Evolutionary conservation across 331 rosid genomes (phyloP).

Genomic region (Telfairia occidentalis): DNA sequence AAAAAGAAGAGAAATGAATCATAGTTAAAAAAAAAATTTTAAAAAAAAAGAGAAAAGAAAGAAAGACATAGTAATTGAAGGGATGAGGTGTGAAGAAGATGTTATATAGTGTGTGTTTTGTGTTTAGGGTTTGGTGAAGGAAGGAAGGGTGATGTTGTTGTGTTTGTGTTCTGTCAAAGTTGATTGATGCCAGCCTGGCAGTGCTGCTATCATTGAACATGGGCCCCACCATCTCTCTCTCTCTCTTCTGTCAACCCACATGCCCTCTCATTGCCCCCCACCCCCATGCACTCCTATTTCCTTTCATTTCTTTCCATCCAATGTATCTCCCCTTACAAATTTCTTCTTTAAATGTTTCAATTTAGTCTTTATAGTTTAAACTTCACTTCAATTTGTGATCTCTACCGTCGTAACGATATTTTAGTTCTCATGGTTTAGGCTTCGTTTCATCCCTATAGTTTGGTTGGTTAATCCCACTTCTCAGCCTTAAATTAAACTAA

Average conservation of each 20-base stretch:
- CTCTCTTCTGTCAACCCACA: conserved; percentile 69
- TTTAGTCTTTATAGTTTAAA: no score
- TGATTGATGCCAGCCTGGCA: conserved; percentile 81
- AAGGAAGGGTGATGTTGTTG: neutral
- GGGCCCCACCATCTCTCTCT: conserved; percentile 37
- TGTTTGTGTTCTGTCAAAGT: conserved; percentile 38
- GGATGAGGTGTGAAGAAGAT: neutral
- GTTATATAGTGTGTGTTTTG: neutral
- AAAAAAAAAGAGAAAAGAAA: neutral
- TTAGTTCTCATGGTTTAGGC: no score
- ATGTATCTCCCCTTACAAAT: no score
- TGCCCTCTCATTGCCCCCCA: conserved; percentile 61
- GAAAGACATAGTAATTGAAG: neutral
- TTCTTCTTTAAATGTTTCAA: no score
- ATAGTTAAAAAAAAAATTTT: neutral
- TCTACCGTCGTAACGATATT: no score
- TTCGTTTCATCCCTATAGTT: no score
- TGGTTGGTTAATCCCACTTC: no score
- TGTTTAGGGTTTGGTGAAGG: neutral
- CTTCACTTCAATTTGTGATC: no score
- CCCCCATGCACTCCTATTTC: conserved; percentile 54
- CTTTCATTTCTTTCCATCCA: conserved; percentile 19
- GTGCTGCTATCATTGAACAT: conserved; percentile 38
- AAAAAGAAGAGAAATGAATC: neutral
- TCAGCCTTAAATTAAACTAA: no score